Base-by-base conservation (phyloP, 1,284 basidiomycete genomes). In the Fistulinella cinereoalba region DNA sequence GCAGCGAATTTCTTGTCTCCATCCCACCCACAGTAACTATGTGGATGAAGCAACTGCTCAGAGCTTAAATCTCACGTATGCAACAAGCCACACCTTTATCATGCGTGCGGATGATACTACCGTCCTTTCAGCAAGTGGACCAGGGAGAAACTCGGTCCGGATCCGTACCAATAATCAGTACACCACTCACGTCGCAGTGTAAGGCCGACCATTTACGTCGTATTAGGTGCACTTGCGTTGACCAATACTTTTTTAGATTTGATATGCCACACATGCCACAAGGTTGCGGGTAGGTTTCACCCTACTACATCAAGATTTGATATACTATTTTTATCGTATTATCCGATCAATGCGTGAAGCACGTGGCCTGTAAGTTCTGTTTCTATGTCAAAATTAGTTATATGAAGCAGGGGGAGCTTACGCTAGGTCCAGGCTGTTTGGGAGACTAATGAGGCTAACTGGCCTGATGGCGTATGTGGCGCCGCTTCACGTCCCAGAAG, bases 111-210 rank as follows among this genome's bases (percentile, higher is more conserved):
- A 85, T 57, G 57, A 65, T 53, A 74, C 65, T 9, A 77, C 70
- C 5, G 61, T 65, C 10, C 69, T 83, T 39, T 67, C 61, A 40
- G 16, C 74, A 5, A 68, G 58, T 42, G 77, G 74, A 3, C 69
- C 78, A 2, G 83, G 83, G 6, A 68, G 83, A 22, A 74, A 82
- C 56, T 83, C 81, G 8, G 76, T 84, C 41, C 71, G 82, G 23
- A 62, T 85, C 34, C 63, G 66, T 47, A 75, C 77, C 6, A 76
- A 75, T 43, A 74, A 76, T 33, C 56, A 68, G 31, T 85, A 77
- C 54, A 71, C 67, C 6, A 76, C 71, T 21, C 74, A 77, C 38
- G 80, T 81, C 37, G 74, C 73, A 33, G 71, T 85, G 82, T 85
- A 63, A 47, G 78, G 66, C 44, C 23, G 13, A 19, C 11, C 27